Evolutionary conservation across 768 basidiomycete species (phyloP).

Genomic region (Xerocomus brunneocitrinus): DNA sequence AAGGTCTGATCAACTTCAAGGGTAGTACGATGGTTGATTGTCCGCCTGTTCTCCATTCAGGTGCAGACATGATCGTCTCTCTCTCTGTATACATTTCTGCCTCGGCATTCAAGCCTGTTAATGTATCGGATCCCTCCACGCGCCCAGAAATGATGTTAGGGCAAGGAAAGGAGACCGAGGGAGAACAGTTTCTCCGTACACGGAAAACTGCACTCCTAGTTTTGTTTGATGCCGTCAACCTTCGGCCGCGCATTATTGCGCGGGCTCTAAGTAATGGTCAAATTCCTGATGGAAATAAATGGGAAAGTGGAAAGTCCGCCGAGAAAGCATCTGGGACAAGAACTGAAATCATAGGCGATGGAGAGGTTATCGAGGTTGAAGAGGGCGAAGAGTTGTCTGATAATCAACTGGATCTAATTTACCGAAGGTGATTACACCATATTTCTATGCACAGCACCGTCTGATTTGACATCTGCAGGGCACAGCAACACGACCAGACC

Average conservation of each 20-base stretch:
- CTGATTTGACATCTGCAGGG: conserved; percentile 43
- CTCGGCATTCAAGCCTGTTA: conserved; percentile 57
- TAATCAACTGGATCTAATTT: conserved; percentile 78
- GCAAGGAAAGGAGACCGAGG: conserved; percentile 74
- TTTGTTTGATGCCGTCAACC: conserved; percentile 67
- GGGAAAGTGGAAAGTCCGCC: conserved; percentile 38
- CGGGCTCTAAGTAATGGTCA: conserved; percentile 28
- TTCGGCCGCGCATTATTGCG: conserved; percentile 58
- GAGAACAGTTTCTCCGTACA: conserved; percentile 75
- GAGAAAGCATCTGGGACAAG: conserved; percentile 34
- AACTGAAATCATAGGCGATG: conserved; percentile 73
- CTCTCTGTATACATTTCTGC: conserved; percentile 66
- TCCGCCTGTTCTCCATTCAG: conserved; percentile 64
- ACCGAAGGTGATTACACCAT: conserved; percentile 56
- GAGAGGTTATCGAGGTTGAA: conserved; percentile 80
- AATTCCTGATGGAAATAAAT: conserved; percentile 28
- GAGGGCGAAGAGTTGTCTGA: conserved; percentile 78
- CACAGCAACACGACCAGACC: conserved; percentile 71
- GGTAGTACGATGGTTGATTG: conserved; percentile 75
- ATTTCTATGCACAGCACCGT: background rate
- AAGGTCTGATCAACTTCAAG: conserved; percentile 64
- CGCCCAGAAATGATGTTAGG: conserved; percentile 46
- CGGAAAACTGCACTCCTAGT: conserved; percentile 70
- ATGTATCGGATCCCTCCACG: conserved; percentile 31
- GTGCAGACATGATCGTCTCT: conserved; percentile 73